Percentiles rank a stretch among this genome's conserved stretches.
phyloP scores from a whole-genome alignment of 2,329 filamentous ascomycete species.

The Allantophomopsis lycopodina region DNA sequence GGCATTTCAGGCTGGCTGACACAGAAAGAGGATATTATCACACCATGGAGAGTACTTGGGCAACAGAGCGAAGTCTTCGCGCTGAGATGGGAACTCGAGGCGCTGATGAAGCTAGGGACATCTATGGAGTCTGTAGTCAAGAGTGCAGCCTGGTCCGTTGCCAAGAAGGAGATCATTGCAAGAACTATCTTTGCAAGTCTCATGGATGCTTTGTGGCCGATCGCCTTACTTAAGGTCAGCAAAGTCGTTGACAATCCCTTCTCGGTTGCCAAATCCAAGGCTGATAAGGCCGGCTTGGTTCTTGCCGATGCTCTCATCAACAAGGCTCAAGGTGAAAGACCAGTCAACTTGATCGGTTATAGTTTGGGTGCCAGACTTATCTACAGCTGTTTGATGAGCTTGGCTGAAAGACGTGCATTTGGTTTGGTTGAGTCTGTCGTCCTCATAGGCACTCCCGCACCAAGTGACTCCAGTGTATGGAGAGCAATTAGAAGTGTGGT shows the following conservation, averaged over 20 bases:
- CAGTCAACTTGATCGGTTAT: conserved; percentile 47
- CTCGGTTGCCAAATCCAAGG: conserved; percentile 39
- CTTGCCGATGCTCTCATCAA: conserved; percentile 59
- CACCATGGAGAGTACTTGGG: conserved; percentile 69
- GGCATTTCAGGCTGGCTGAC: conserved; percentile 81
- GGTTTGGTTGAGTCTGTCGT: conserved; percentile 54
- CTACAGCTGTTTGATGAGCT: conserved; percentile 44
- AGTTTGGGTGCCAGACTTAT: conserved; percentile 49
- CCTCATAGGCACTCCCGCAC: conserved; percentile 70
- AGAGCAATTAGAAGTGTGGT: conserved; percentile 65
- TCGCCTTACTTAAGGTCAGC: conserved; percentile 51
- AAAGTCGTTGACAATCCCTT: conserved; percentile 51
- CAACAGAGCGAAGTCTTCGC: conserved; percentile 66
- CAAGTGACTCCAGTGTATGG: conserved; percentile 62
- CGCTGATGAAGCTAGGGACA: conserved; percentile 63
- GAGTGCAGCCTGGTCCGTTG: conserved; percentile 58
- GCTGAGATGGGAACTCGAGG: conserved; percentile 69
- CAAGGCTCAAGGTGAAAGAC: conserved; percentile 54
- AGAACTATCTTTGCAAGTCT: conserved; percentile 50
- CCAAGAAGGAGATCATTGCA: conserved; percentile 32
- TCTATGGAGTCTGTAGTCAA: conserved; percentile 66
- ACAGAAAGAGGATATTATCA: conserved; percentile 58
- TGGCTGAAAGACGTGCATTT: conserved; percentile 48
- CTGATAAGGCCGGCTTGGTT: conserved; percentile 48
- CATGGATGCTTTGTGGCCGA: conserved; percentile 56